These are phyloP conservation scores for Aspergillus japonicus DNA, from an alignment of 2,329 filamentous ascomycete species.

Conservation along the genomic window DNA sequence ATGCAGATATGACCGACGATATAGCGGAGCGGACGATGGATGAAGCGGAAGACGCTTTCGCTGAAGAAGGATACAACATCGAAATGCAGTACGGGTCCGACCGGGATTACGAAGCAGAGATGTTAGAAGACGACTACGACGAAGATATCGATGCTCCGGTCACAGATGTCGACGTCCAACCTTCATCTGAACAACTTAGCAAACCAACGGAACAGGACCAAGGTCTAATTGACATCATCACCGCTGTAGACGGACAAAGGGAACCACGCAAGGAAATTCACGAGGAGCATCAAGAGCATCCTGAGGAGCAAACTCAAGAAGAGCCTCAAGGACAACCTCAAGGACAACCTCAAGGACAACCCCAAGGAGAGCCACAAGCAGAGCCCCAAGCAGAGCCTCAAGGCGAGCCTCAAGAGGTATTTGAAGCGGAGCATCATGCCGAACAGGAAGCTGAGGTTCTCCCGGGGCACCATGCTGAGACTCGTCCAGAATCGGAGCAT, in stretches of 20 bases:
- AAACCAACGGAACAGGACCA: slow-evolving; percentile 6
- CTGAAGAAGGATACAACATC: slow-evolving; percentile 27
- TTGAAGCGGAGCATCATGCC: neutral
- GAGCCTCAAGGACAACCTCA: neutral
- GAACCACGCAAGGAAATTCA: neutral
- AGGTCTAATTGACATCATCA: neutral
- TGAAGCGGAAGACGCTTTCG: slow-evolving; percentile 34
- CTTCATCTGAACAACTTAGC: slow-evolving; percentile 9
- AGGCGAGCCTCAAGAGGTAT: neutral
- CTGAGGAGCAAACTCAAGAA: neutral
- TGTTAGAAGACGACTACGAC: slow-evolving; percentile 41
- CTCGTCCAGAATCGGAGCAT: slow-evolving; percentile 5
- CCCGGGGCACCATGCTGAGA: neutral
- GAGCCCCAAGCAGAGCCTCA: neutral
- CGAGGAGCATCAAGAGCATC: neutral
- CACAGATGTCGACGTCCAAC: slow-evolving; percentile 20
- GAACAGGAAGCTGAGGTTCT: slow-evolving; percentile 8
- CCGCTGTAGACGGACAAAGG: neutral
- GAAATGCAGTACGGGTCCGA: slow-evolving; percentile 32
- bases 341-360: neutral
- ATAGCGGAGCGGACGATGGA: slow-evolving; percentile 40
- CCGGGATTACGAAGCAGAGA: slow-evolving; percentile 39
- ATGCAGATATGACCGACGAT: slow-evolving; percentile 51
- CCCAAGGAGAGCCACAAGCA: neutral
- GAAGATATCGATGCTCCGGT: slow-evolving; percentile 35